Base-by-base conservation (phyloP, 805 yeast species). In the Saccharomycopsis fibuligera region DNA sequence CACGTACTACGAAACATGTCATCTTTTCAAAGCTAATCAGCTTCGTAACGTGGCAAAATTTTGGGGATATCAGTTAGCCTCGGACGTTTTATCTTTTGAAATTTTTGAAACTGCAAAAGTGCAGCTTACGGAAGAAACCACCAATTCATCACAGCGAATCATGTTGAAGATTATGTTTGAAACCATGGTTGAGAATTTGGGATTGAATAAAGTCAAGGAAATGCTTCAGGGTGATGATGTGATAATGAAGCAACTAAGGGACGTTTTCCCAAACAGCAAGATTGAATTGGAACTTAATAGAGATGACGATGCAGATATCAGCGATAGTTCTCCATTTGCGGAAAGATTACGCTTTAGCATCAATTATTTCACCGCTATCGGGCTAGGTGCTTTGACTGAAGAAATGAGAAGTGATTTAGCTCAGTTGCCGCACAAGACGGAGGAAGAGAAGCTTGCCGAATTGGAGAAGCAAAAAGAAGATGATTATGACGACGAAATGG, bases 301-400 rank as follows among this genome's bases (percentile, higher is more conserved):
- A 40, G 56, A 5, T 51, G n/a, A n/a, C n/a, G 56, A 56, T 37
- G 57, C 45, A 5, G 64, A 66, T 24, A 60, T 66, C 2, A 45
- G 30, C 17, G 25, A 19, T 14, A 16, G 21, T 19, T 33, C 44
- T 2, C 65, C 64, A 1, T 72, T 71, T 47, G 69, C 72, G 4
- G 81, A 78, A 8, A 67, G 76, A 55, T 66, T 83, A 12, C 70
- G 91, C 51, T 91, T 90, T 61, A 75, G 95, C 1, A 88, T 89
- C 60, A 91, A 91, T 60, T 91, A 74, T 62, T 91, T 91, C 64
- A 91, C 97, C 0, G 96, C 97, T 1, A 88, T 91, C 53, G 95
- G 95, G 0, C 62, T 91, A 43, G 97, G 97, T 40, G 73, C 75
- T 2, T 62, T 91, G 49, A 90, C 98, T 0, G 96, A 87, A 35